phyloP scores from a whole-genome alignment of 164 flowering plant genomes.

The Aristolochia californica region DNA sequence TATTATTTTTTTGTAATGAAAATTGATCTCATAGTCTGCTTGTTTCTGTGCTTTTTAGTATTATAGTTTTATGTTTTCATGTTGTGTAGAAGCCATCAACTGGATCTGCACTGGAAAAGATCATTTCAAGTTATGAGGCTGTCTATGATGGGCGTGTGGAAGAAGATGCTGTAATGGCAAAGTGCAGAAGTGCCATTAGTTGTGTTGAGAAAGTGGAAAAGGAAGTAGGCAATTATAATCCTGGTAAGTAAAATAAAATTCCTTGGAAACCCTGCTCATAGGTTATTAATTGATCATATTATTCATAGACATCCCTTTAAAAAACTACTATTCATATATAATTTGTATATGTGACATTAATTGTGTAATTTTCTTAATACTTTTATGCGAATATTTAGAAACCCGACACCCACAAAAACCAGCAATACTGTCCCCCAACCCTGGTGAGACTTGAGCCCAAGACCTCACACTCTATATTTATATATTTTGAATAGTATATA shows the following conservation, averaged over 20 bases:
- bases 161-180: constrained; percentile 58
- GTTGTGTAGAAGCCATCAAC: constrained; percentile 40
- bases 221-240: constrained; percentile 29
- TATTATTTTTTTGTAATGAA: background rate
- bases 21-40: background rate
- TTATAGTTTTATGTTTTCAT: background rate
- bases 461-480: too few relatives aligned
- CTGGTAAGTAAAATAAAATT: constrained; percentile 35
- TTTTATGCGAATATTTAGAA: too few relatives aligned
- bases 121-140: constrained; percentile 60
- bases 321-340: too few relatives aligned
- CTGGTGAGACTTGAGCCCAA: too few relatives aligned
- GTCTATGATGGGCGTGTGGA: constrained; percentile 56
- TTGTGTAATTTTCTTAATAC: too few relatives aligned
- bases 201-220: constrained; percentile 60
- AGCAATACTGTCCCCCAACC: too few relatives aligned
- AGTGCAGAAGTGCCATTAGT: constrained; percentile 51
- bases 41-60: background rate
- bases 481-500: too few relatives aligned
- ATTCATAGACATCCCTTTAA: too few relatives aligned
- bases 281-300: too few relatives aligned
- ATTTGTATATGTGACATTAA: too few relatives aligned
- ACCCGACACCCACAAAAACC: too few relatives aligned
- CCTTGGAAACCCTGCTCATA: too few relatives aligned
- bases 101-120: constrained; percentile 58